These are phyloP conservation scores for Rutstroemia sp. DNA, from an alignment of 2,329 filamentous ascomycete species.

Conservation along the genomic window DNA sequence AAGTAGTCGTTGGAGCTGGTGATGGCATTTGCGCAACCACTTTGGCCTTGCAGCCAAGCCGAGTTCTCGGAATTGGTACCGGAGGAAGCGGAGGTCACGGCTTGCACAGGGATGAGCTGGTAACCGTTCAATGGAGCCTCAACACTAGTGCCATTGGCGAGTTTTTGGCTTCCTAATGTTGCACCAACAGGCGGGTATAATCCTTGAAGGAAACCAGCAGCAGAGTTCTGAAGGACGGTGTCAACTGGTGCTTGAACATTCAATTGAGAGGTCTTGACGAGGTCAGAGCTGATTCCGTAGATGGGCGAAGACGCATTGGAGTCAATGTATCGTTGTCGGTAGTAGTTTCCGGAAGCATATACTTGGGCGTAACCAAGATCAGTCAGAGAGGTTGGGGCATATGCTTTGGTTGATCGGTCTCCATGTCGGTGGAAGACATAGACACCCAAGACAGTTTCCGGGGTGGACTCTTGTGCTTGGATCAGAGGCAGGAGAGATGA, in stretches of 20 bases:
- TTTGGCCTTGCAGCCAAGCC: constrained; percentile 52
- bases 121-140: constrained; percentile 69
- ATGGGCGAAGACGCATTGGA: constrained; percentile 52
- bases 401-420: constrained; percentile 74
- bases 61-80: constrained; percentile 49
- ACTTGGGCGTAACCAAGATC: constrained; percentile 72
- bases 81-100: constrained; percentile 44
- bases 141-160: constrained; percentile 64
- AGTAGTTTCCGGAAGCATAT: constrained; percentile 65
- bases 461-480: constrained; percentile 26
- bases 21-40: constrained; percentile 47
- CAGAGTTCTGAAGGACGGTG: constrained; percentile 72
- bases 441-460: constrained; percentile 51
- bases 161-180: constrained; percentile 45
- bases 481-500: constrained; percentile 33
- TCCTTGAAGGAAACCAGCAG: constrained; percentile 73
- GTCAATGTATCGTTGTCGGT: constrained; percentile 67
- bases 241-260: constrained; percentile 65
- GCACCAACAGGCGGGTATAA: constrained; percentile 71
- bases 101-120: constrained; percentile 72
- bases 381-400: constrained; percentile 65
- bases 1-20: constrained; percentile 50
- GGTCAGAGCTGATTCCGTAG: constrained; percentile 54
- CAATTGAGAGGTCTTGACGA: constrained; percentile 64
- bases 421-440: constrained; percentile 90